phyloP scores from a whole-genome alignment of 1,284 basidiomycete genomes.

The Cutaneotrichosporon dermatis region DNA sequence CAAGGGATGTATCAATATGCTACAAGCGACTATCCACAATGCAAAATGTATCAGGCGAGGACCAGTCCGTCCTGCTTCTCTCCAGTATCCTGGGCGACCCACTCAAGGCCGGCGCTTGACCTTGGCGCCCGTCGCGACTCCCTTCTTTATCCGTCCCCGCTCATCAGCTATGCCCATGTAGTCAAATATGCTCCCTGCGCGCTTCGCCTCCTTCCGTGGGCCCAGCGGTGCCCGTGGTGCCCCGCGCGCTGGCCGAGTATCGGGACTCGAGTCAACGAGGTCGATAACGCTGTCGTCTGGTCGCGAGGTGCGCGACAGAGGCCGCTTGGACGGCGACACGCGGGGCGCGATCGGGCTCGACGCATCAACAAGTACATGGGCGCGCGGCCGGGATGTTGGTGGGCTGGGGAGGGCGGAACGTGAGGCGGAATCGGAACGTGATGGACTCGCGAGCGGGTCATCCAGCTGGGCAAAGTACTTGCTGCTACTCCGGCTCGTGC shows the following conservation, averaged over 20 bases:
- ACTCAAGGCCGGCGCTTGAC: slow-evolving; percentile 8
- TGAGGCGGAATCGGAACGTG: not conserved
- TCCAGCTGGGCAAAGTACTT: slow-evolving; percentile 7
- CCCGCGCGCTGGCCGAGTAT: no score
- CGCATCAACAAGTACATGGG: slow-evolving; percentile 2
- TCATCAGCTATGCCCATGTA: slow-evolving; percentile 26
- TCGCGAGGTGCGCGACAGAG: no score
- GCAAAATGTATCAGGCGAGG: no score
- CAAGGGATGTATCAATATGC: not conserved
- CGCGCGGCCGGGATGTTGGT: not conserved
- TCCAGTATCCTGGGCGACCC: not conserved
- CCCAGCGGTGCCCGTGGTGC: slow-evolving; percentile 10
- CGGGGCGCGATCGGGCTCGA: not conserved
- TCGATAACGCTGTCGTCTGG: not conserved
- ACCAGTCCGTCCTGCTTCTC: no score
- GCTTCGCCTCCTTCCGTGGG: not conserved
- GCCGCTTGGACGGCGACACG: not conserved
- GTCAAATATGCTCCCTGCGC: slow-evolving; percentile 8
- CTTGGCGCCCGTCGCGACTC: slow-evolving; percentile 26
- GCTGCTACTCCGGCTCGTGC: slow-evolving; percentile 1
- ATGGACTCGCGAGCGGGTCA: not conserved
- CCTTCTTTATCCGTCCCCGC: slow-evolving; percentile 31
- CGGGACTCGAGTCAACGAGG: slow-evolving; percentile 1
- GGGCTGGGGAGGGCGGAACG: no score
- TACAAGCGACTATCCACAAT: not conserved